Evolutionary conservation across 306 rosid genomes (phyloP).

Genomic region (Malus sylvestris): DNA sequence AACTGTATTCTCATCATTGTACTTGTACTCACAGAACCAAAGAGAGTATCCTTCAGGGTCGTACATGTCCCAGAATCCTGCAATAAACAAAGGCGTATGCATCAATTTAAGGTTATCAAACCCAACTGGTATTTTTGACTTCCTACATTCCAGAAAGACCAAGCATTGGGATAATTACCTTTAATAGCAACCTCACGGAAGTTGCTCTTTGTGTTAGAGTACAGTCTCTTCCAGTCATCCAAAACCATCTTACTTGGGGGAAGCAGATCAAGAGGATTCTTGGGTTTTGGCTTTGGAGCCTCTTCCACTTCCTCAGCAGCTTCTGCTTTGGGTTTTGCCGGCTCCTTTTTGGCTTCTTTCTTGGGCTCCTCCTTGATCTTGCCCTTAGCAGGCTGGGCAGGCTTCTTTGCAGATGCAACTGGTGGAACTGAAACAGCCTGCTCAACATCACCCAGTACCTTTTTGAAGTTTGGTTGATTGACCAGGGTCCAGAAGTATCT

Average conservation of each 20-base stretch:
- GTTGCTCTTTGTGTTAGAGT: slow-evolving; percentile 83
- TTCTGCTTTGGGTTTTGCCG: slow-evolving; percentile 36
- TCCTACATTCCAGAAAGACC: background rate
- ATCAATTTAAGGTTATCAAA: background rate
- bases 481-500: slow-evolving; percentile 94
- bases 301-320: slow-evolving; percentile 52
- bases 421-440: slow-evolving; percentile 53
- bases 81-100: background rate
- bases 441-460: slow-evolving; percentile 63
- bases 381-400: slow-evolving; percentile 53
- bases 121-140: background rate
- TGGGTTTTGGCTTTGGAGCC: slow-evolving; percentile 89
- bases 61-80: slow-evolving; percentile 96
- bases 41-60: slow-evolving; percentile 94
- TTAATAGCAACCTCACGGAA: slow-evolving; percentile 95
- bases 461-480: slow-evolving; percentile 77
- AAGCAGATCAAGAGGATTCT: slow-evolving; percentile 82
- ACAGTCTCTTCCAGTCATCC: slow-evolving; percentile 93
- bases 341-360: slow-evolving; percentile 47
- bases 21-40: slow-evolving; percentile 90
- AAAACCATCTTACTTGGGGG: slow-evolving; percentile 83
- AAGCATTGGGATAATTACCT: slow-evolving; percentile 30
- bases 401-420: slow-evolving; percentile 60
- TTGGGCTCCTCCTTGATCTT: slow-evolving; percentile 60
- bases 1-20: slow-evolving; percentile 76